A percentile compares a stretch with the other conserved stretches of the same genome.
These are phyloP conservation scores for Pyrus betulifolia DNA, from an alignment of 306 rosid genomes.

Conservation along the genomic window DNA sequence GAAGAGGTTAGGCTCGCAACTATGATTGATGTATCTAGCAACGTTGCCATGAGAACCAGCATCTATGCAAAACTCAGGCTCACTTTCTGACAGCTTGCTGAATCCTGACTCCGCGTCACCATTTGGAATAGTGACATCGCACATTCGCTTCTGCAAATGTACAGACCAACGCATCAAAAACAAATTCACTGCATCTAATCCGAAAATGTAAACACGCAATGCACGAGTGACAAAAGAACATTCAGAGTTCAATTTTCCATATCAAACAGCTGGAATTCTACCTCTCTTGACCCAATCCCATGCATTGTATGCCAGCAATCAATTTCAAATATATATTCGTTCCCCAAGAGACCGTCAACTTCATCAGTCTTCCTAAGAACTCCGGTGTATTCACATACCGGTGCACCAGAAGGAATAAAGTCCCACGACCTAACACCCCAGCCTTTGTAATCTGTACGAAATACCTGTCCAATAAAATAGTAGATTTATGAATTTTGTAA, in stretches of 20 bases:
- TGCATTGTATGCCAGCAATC: slow-evolving; percentile 29
- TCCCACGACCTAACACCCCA: slow-evolving; percentile 36
- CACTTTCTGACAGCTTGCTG: slow-evolving; percentile 2
- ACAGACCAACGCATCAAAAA: neutral
- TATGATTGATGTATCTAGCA: slow-evolving; percentile 29
- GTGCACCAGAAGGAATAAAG: slow-evolving; percentile 30
- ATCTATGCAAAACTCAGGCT: slow-evolving; percentile 21
- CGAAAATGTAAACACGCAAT: neutral
- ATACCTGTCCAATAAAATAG: slow-evolving; percentile 17
- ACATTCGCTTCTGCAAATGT: slow-evolving; percentile 19
- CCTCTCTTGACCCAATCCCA: slow-evolving; percentile 28
- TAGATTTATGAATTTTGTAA: neutral
- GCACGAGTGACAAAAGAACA: neutral
- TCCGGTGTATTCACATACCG: slow-evolving; percentile 29
- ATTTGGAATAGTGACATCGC: slow-evolving; percentile 17
- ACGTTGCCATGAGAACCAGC: slow-evolving; percentile 17
- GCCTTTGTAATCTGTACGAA: slow-evolving; percentile 20
- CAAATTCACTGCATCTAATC: neutral
- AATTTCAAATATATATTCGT: slow-evolving; percentile 25
- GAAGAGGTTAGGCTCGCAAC: slow-evolving; percentile 32
- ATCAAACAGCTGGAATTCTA: neutral
- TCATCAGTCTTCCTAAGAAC: slow-evolving; percentile 22
- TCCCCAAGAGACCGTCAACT: slow-evolving; percentile 10
- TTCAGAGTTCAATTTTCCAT: neutral
- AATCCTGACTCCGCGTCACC: neutral